phyloP scores from a whole-genome alignment of 768 basidiomycete genomes.

The Pulveroboletus sp. region DNA sequence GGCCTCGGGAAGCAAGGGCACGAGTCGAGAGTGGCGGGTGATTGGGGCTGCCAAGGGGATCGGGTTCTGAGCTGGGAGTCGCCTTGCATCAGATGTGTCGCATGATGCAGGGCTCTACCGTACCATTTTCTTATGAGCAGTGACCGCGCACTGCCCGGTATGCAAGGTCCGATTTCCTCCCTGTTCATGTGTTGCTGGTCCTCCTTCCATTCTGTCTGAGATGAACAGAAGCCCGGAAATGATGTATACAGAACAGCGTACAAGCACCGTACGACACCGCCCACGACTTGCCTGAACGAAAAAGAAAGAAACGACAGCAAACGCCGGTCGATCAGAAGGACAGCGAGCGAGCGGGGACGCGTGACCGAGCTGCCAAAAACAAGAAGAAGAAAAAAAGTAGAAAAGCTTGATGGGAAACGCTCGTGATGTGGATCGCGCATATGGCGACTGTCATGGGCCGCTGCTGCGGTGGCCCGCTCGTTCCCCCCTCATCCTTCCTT shows the following conservation, averaged over 20 bases:
- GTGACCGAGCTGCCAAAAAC: too few species aligned
- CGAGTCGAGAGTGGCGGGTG: background rate
- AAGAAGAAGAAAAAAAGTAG: too few species aligned
- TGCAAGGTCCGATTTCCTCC: background rate
- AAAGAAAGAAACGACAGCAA: too few species aligned
- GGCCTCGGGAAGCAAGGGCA: background rate
- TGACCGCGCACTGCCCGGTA: slow-evolving; percentile 1
- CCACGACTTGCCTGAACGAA: background rate
- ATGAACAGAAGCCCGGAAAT: background rate
- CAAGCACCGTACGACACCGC: background rate
- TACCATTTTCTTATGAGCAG: background rate
- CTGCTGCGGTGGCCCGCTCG: too few species aligned
- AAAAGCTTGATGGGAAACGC: too few species aligned
- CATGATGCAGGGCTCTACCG: background rate
- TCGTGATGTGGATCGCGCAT: too few species aligned
- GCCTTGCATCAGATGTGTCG: too few species aligned
- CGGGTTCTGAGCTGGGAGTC: background rate
- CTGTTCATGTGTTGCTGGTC: background rate
- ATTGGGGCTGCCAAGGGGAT: background rate
- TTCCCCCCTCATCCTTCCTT: too few species aligned
- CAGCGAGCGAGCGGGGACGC: background rate
- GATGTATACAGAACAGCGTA: background rate
- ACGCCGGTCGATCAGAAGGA: too few species aligned
- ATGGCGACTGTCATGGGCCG: background rate
- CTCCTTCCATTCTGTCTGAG: background rate